Evolutionary conservation across 805 yeast species (phyloP).

Genomic region (Ogataea methylovora): DNA sequence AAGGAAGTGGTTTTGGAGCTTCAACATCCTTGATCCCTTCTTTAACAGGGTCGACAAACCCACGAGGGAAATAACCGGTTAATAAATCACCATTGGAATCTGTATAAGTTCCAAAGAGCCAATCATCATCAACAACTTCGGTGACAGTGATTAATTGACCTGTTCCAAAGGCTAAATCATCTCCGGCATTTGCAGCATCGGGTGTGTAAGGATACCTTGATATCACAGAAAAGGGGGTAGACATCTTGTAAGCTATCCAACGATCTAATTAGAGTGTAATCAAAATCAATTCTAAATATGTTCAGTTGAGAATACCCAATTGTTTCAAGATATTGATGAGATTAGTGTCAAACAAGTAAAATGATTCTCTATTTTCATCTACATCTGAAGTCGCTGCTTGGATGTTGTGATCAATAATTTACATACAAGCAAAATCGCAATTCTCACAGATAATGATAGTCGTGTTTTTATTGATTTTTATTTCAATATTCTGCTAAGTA

Average conservation of each 20-base stretch:
- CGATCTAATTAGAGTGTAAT: no score
- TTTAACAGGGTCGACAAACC: constrained; percentile 51
- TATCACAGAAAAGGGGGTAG: constrained; percentile 21
- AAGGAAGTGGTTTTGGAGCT: constrained; percentile 1
- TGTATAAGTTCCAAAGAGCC: constrained; percentile 69
- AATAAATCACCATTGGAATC: constrained; percentile 34
- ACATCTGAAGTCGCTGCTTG: no score
- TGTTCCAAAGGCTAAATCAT: constrained; percentile 66
- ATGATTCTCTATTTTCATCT: no score
- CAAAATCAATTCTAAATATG: no score
- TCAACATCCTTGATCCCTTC: constrained; percentile 1
- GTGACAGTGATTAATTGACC: constrained; percentile 72
- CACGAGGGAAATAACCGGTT: constrained; percentile 82
- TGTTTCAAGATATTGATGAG: no score
- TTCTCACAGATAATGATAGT: no score
- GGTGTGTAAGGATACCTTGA: constrained; percentile 25
- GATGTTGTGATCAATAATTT: no score
- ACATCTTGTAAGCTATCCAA: constrained; percentile 11
- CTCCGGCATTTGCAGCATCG: constrained; percentile 49
- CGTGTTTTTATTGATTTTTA: no score
- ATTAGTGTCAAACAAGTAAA: no score
- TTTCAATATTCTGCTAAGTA: no score
- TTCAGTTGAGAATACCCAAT: no score
- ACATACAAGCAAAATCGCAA: no score
- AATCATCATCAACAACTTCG: constrained; percentile 81